phyloP scores from a whole-genome alignment of 2,329 filamentous ascomycete genomes.

The Ascosphaera apis region DNA sequence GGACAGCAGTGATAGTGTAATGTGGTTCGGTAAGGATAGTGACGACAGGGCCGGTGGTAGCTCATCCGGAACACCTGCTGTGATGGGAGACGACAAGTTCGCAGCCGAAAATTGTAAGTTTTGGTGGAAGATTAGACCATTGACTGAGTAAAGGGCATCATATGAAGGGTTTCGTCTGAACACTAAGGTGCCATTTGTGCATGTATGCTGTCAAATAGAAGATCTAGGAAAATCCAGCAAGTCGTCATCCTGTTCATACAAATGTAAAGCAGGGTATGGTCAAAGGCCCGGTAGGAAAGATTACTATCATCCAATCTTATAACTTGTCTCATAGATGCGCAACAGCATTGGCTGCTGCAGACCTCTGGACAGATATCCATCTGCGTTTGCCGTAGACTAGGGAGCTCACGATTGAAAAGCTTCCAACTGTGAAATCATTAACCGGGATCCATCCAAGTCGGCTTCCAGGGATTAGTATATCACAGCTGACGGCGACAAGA shows the following conservation, averaged over 20 bases:
- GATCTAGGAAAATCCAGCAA: too few species aligned
- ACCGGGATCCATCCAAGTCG: constrained; percentile 37
- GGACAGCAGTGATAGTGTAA: constrained; percentile 12
- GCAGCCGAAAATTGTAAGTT: constrained; percentile 23
- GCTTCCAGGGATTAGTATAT: constrained; percentile 37
- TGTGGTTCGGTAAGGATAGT: constrained; percentile 26
- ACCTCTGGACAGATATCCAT: constrained; percentile 23
- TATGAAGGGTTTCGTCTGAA: too few species aligned
- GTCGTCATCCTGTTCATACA: too few species aligned
- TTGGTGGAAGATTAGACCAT: constrained; percentile 16
- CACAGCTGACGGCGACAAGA: constrained; percentile 34
- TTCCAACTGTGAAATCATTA: constrained; percentile 29
- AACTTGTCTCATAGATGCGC: too few species aligned
- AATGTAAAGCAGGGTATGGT: too few species aligned
- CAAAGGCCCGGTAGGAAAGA: neutral
- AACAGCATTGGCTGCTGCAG: neutral
- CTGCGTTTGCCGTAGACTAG: constrained; percentile 35
- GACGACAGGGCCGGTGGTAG: constrained; percentile 25
- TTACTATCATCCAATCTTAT: too few species aligned
- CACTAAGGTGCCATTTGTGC: too few species aligned
- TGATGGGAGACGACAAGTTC: constrained; percentile 21
- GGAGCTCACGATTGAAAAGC: constrained; percentile 38
- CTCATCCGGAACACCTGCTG: constrained; percentile 15
- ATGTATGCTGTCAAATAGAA: too few species aligned
- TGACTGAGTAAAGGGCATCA: constrained; percentile 4